phyloP scores from a whole-genome alignment of 2,329 filamentous ascomycete species.

The Seiridium cupressi region DNA sequence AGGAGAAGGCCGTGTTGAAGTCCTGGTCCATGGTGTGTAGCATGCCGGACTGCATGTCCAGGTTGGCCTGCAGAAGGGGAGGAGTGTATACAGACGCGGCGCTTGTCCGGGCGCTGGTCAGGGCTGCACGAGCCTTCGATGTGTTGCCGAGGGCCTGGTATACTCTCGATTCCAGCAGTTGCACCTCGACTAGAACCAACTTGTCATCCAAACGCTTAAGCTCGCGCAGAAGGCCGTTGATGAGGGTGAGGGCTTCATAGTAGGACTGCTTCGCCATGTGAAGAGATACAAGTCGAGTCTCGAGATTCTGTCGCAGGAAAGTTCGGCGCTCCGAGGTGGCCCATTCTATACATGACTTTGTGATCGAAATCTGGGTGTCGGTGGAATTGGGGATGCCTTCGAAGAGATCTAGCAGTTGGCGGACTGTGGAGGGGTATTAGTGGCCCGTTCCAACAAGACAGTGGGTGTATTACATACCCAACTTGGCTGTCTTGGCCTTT shows the following conservation, averaged over 20 bases:
- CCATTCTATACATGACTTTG: conserved; percentile 99
- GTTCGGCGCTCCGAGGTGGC: conserved; percentile 90
- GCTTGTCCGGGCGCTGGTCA: conserved; percentile 91
- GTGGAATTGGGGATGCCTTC: conserved; percentile 89
- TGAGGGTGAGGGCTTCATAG: conserved; percentile 94
- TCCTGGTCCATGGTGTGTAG: conserved; percentile 97
- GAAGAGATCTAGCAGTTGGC: conserved; percentile 94
- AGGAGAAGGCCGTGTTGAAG: conserved; percentile 98
- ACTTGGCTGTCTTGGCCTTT: conserved; percentile 97
- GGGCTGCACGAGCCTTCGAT: conserved; percentile 88
- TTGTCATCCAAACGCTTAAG: conserved; percentile 98
- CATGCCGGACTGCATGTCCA: conserved; percentile 99
- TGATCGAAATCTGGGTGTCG: conserved; percentile 91
- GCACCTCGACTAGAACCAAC: conserved; percentile 94
- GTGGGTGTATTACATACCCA: conserved; percentile 62
- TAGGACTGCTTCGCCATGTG: conserved; percentile 98
- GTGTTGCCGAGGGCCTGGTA: conserved; percentile 98
- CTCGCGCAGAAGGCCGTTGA: conserved; percentile 94
- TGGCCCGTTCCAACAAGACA: background rate
- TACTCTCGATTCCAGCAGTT: conserved; percentile 92
- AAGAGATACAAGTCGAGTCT: conserved; percentile 88
- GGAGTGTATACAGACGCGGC: conserved; percentile 97
- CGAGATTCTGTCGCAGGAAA: conserved; percentile 96
- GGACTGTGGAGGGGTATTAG: conserved; percentile 58
- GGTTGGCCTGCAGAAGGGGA: conserved; percentile 87